A percentile compares a stretch with the other conserved stretches of the same genome.
Evolutionary conservation across 1,139 yeast genomes (phyloP).

Genomic region (Candida freyschussii): DNA sequence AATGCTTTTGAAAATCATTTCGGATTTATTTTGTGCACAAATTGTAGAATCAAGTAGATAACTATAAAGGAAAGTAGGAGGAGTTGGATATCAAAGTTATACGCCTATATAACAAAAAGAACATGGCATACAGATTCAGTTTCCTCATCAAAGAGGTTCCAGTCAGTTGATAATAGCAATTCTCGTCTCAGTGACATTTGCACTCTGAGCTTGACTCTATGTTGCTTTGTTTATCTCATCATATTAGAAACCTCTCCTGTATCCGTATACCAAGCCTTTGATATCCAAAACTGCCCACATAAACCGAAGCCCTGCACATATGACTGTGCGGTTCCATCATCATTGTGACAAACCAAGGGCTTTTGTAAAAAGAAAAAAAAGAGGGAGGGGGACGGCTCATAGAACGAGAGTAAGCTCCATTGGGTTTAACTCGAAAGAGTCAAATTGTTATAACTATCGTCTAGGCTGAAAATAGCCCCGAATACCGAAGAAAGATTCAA

Average conservation of each 20-base stretch:
- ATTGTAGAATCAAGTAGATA: too few relatives aligned
- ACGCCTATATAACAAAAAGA: conserved; percentile 16
- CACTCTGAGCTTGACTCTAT: conserved; percentile 94
- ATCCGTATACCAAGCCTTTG: conserved; percentile 1
- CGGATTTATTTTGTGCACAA: too few relatives aligned
- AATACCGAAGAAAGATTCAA: conserved; percentile 46
- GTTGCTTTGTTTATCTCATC: conserved; percentile 81
- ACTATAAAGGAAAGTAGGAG: too few relatives aligned
- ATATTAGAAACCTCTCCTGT: conserved; percentile 26
- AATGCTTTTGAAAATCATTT: too few relatives aligned
- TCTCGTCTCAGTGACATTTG: conserved; percentile 42
- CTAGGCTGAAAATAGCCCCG: conserved; percentile 46
- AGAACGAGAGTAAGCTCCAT: conserved; percentile 86
- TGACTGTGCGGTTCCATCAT: conserved; percentile 62
- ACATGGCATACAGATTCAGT: too few relatives aligned
- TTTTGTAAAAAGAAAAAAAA: conserved; percentile 27
- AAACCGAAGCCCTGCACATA: conserved; percentile 49
- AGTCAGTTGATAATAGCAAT: conserved; percentile 33
- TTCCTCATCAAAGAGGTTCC: conserved; percentile 3
- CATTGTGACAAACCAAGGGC: conserved; percentile 28
- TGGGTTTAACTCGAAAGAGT: conserved; percentile 50
- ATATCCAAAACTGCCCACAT: conserved; percentile 6
- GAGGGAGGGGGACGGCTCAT: conserved; percentile 44
- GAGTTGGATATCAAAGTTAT: conserved; percentile 16
- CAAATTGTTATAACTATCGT: conserved; percentile 83